phyloP scores from a whole-genome alignment of 2,329 filamentous ascomycete genomes.

The Helotiales sp. region DNA sequence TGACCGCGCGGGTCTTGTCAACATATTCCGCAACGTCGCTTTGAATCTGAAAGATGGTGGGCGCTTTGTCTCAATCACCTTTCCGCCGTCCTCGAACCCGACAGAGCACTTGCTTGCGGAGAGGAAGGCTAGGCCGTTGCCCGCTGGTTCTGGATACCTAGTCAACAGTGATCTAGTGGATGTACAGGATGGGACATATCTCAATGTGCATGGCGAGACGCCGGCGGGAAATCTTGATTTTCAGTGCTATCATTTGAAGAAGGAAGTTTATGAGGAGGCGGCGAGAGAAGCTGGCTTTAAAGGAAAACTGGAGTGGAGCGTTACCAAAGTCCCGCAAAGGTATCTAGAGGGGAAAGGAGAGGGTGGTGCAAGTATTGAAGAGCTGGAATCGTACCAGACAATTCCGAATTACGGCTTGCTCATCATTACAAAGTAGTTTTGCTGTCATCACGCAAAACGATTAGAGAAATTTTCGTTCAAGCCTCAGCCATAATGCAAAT shows the following conservation, averaged over 20 bases:
- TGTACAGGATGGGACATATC: conserved; percentile 34
- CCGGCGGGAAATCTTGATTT: conserved; percentile 36
- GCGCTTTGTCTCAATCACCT: conserved; percentile 43
- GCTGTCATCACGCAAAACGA: too few relatives aligned
- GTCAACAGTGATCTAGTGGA: conserved; percentile 25
- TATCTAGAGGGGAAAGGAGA: conserved; percentile 31
- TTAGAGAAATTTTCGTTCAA: too few relatives aligned
- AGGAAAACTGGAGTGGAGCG: conserved; percentile 38
- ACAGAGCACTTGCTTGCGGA: conserved; percentile 33
- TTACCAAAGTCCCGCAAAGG: conserved; percentile 35
- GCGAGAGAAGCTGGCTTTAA: conserved; percentile 41
- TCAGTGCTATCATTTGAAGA: conserved; percentile 40
- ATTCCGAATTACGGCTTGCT: conserved; percentile 37
- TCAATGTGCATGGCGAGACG: conserved; percentile 29
- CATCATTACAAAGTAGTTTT: conserved; percentile 34
- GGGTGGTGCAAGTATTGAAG: conserved; percentile 34
- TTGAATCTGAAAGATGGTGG: conserved; percentile 45
- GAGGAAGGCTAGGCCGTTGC: conserved; percentile 22
- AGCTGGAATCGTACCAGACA: conserved; percentile 37
- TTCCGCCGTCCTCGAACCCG: conserved; percentile 33
- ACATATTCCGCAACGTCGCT: conserved; percentile 46
- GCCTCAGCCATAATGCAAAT: too few relatives aligned
- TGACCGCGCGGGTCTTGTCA: conserved; percentile 38
- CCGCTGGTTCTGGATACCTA: conserved; percentile 30
- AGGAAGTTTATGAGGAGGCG: conserved; percentile 40